Conservation (phyloP, 2,329 filamentous ascomycete species). For the Leptographium wingfieldii region DNA sequence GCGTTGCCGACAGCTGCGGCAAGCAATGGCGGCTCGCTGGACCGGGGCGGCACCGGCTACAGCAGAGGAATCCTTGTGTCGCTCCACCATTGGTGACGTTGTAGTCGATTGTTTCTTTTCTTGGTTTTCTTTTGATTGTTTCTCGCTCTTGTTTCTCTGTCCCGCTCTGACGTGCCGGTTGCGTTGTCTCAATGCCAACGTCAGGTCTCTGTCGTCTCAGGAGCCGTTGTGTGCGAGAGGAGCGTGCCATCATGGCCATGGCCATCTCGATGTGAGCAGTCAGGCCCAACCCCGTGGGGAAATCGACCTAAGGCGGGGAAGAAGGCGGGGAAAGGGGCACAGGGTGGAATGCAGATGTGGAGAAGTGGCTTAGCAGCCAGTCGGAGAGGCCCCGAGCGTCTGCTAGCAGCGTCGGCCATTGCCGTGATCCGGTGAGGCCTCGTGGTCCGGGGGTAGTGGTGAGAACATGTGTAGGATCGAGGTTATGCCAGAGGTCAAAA, state of each 20-base stretch:
- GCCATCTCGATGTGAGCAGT: neutral
- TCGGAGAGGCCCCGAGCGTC: neutral
- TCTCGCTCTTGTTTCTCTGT: no score
- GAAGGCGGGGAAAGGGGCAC: neutral
- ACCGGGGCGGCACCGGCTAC: neutral
- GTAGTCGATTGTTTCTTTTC: no score
- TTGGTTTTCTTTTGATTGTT: no score
- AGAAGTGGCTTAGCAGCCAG: neutral
- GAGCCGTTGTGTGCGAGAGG: neutral
- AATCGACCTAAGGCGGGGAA: neutral
- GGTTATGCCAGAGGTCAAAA: no score
- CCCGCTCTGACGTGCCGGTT: no score
- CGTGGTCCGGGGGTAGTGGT: neutral
- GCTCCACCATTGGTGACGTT: neutral
- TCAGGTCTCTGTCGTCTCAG: no score
- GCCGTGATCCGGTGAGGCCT: neutral
- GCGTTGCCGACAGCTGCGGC: conserved; percentile 4
- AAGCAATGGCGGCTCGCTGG: conserved; percentile 4
- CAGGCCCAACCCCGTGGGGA: neutral
- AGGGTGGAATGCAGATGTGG: neutral
- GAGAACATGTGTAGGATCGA: neutral
- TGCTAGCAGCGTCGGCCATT: neutral
- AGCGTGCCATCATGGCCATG: neutral
- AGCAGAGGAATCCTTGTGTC: neutral
- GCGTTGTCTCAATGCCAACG: no score